These are phyloP conservation scores for Themeda triandra DNA, from an alignment of 176 grass and related monocot genomes.

Conservation along the genomic window DNA sequence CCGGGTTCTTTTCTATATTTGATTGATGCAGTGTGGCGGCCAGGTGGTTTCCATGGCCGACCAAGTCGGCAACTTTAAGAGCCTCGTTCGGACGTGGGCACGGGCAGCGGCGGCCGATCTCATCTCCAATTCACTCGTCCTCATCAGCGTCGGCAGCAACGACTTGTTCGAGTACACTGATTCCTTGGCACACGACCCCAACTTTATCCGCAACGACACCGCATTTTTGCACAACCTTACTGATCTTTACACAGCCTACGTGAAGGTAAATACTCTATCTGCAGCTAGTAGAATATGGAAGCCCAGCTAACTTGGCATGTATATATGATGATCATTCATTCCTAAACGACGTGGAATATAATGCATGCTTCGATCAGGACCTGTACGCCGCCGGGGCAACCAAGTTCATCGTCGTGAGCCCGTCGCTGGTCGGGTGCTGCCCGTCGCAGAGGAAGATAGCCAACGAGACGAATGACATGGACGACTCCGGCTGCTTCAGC, in stretches of 20 bases:
- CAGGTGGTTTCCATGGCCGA: constrained; percentile 1
- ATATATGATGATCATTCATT: neutral
- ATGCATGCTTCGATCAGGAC: neutral
- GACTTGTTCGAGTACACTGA: constrained; percentile 51
- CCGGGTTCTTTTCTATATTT: no score
- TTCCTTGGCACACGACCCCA: neutral
- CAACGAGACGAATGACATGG: neutral
- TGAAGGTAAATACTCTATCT: constrained; percentile 22
- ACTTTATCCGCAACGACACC: neutral
- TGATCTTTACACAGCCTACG: neutral
- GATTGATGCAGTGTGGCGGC: neutral
- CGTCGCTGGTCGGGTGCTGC: constrained; percentile 47
- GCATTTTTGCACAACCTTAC: constrained; percentile 13
- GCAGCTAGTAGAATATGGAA: neutral
- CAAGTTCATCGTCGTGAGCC: constrained; percentile 42
- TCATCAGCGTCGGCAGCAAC: constrained; percentile 67
- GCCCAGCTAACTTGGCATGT: no score
- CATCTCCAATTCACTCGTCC: constrained; percentile 49
- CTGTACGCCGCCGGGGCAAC: constrained; percentile 38
- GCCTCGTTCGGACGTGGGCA: neutral
- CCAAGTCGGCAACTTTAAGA: constrained; percentile 42
- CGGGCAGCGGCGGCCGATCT: neutral
- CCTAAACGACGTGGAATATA: no score
- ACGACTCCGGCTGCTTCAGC: constrained; percentile 10
- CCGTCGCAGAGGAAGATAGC: constrained; percentile 19